phyloP scores from a whole-genome alignment of 106 monocot genomes.

The Platanthera zijinensis region DNA sequence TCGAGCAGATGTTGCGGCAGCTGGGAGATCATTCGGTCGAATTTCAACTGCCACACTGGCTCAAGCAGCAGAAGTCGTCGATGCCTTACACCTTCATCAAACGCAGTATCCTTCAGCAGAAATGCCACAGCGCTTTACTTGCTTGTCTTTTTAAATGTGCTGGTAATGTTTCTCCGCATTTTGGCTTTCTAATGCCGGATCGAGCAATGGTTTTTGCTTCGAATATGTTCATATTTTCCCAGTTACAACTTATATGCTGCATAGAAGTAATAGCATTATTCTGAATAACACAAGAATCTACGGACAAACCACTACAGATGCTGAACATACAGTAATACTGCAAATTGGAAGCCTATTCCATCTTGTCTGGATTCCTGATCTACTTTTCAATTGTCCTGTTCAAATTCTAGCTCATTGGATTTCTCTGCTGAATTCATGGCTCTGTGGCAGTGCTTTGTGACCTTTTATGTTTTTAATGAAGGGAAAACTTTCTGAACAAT shows the following conservation, averaged over 20 bases:
- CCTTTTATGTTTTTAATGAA: not conserved
- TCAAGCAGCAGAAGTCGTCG: conserved; percentile 23
- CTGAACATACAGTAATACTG: not conserved
- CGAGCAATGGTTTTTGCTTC: not conserved
- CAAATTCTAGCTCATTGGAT: not conserved
- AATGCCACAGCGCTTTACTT: not conserved
- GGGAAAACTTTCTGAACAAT: not conserved
- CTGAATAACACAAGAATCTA: not conserved
- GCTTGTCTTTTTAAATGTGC: not conserved
- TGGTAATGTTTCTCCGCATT: not conserved
- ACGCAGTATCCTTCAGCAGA: conserved; percentile 26
- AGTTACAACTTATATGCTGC: not conserved
- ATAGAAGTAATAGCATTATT: not conserved
- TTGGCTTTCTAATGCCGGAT: not conserved
- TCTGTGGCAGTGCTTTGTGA: not conserved
- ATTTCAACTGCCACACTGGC: conserved; percentile 35
- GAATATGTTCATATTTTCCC: not conserved
- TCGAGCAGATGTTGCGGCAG: conserved; percentile 22
- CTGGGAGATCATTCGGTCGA: conserved; percentile 23
- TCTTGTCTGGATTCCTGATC: not conserved
- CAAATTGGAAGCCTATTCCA: not conserved
- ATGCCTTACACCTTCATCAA: conserved; percentile 26
- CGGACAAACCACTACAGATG: not conserved
- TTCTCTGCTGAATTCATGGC: not conserved
- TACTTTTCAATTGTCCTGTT: not conserved